Conservation (phyloP, 805 yeast genomes). For the Ogataea zsoltii region DNA sequence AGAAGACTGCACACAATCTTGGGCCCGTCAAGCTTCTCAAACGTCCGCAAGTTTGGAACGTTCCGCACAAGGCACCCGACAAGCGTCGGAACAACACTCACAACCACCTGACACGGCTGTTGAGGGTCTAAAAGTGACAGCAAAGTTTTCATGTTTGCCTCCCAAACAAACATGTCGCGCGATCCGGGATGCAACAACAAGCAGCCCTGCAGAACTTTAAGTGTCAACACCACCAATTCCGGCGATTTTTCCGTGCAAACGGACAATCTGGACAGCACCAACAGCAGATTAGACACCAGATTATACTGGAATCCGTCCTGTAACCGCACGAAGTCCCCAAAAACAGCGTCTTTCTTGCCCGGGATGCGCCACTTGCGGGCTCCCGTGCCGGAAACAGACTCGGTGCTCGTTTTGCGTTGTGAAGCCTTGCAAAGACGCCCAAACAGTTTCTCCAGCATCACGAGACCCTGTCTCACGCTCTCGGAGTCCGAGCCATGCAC, state of each 20-base stretch:
- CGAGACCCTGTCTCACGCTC: constrained; percentile 23
- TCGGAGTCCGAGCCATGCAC: constrained; percentile 19
- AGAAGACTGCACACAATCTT: constrained; percentile 48
- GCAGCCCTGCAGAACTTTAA: constrained; percentile 56
- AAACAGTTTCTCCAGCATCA: constrained; percentile 23
- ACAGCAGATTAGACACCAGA: constrained; percentile 40
- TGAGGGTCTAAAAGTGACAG: constrained; percentile 26
- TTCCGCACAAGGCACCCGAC: constrained; percentile 60
- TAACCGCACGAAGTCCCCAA: constrained; percentile 41
- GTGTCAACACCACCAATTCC: constrained; percentile 24
- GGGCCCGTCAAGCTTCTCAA: constrained; percentile 60
- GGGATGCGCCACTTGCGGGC: constrained; percentile 32
- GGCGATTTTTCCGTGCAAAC: constrained; percentile 13
- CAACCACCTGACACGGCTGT: constrained; percentile 31
- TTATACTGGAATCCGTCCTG: constrained; percentile 60
- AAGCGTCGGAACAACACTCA: constrained; percentile 50
- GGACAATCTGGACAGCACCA: constrained; percentile 25
- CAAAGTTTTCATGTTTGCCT: constrained; percentile 40
- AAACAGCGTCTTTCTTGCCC: constrained; percentile 24
- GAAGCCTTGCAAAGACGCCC: constrained; percentile 15
- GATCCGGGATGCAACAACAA: constrained; percentile 59
- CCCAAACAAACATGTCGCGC: constrained; percentile 47
- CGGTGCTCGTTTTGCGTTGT: neutral
- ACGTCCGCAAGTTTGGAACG: constrained; percentile 55
- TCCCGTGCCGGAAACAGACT: neutral